Evolutionary conservation across 1,284 basidiomycete species (phyloP).

Genomic region (Puccinia polysora): DNA sequence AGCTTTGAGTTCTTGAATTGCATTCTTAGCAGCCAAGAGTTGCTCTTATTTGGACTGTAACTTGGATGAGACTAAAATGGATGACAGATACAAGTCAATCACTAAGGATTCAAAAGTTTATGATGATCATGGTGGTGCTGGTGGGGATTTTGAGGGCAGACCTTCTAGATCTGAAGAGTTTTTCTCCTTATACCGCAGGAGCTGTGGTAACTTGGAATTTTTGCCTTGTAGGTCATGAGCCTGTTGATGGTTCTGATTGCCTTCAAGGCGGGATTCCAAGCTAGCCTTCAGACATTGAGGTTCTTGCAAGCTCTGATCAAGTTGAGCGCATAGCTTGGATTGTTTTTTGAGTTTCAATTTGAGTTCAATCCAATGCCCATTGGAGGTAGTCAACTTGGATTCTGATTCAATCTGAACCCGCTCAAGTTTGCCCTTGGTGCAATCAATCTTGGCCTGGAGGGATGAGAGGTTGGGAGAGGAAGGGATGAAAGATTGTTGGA

Average conservation of each 20-base stretch:
- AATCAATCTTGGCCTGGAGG: constrained; percentile 17
- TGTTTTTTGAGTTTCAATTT: constrained; percentile 15
- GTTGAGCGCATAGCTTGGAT: constrained; percentile 1
- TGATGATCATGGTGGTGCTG: background rate
- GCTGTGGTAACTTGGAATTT: constrained; percentile 21
- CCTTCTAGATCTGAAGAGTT: constrained; percentile 31
- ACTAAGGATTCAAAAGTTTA: background rate
- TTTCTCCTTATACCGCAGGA: constrained; percentile 29
- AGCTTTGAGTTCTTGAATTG: constrained; percentile 17
- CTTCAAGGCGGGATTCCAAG: background rate
- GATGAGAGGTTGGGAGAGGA: background rate
- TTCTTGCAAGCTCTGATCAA: constrained; percentile 21
- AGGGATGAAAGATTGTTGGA: too few species aligned
- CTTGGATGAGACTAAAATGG: background rate
- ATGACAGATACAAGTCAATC: background rate
- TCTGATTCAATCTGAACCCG: constrained; percentile 37
- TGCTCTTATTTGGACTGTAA: constrained; percentile 17
- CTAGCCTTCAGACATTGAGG: constrained; percentile 9
- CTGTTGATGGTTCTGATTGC: background rate
- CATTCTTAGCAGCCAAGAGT: background rate
- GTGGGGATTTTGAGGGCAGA: background rate
- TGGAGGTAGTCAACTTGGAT: constrained; percentile 14
- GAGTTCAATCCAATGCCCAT: constrained; percentile 9
- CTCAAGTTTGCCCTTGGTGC: constrained; percentile 13
- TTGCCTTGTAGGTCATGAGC: constrained; percentile 13